Evolutionary conservation across 2,329 filamentous ascomycete genomes (phyloP).

Genomic region (Westerdykella aurantiaca): DNA sequence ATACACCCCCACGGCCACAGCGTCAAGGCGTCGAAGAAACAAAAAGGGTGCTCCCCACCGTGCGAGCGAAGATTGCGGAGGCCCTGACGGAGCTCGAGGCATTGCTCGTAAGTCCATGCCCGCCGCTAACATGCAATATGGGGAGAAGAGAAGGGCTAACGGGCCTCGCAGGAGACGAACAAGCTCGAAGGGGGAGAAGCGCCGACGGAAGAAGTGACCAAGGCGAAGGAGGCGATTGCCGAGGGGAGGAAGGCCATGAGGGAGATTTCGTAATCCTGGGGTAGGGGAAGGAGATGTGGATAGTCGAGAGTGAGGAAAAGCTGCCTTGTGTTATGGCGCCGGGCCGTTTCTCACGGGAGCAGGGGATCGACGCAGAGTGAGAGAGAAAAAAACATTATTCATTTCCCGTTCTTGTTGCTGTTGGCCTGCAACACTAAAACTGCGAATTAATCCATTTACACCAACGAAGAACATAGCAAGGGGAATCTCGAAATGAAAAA

Average conservation of each 20-base stretch:
- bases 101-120: slow-evolving; percentile 58
- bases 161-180: slow-evolving; percentile 41
- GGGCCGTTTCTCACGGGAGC: too few species aligned
- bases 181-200: slow-evolving; percentile 37
- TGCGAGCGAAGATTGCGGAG: slow-evolving; percentile 65
- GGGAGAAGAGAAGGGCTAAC: too few species aligned
- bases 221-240: slow-evolving; percentile 40
- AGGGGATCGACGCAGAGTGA: too few species aligned
- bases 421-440: too few species aligned
- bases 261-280: slow-evolving; percentile 9
- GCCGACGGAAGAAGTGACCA: slow-evolving; percentile 41
- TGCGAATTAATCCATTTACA: too few species aligned
- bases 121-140: not conserved
- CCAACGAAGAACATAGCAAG: too few species aligned
- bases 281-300: too few species aligned
- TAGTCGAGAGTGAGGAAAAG: too few species aligned
- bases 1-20: slow-evolving; percentile 41
- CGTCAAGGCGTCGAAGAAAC: slow-evolving; percentile 81
- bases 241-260: slow-evolving; percentile 37
- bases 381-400: too few species aligned
- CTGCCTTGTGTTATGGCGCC: too few species aligned
- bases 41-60: slow-evolving; percentile 68
- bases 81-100: slow-evolving; percentile 69
- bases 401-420: too few species aligned
- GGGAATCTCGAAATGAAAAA: too few species aligned